Percentiles rank a stretch among this genome's conserved stretches.
Evolutionary conservation across 257 asterid genomes (phyloP).

Genomic region (Coffea canephora): DNA sequence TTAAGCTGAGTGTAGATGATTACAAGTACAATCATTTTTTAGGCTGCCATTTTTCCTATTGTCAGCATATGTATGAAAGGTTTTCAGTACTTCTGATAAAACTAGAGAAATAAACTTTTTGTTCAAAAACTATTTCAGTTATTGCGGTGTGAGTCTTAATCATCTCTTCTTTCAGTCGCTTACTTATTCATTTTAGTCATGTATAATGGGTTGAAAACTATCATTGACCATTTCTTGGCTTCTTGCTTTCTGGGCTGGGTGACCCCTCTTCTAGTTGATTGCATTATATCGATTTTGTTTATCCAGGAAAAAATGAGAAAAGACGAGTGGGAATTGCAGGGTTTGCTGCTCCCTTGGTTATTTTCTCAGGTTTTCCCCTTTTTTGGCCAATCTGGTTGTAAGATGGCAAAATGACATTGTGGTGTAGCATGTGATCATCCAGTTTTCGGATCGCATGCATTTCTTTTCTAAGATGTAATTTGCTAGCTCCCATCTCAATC

Average conservation of each 20-base stretch:
- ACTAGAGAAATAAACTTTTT: background rate
- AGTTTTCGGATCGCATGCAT: background rate
- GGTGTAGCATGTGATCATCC: background rate
- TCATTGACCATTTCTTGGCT: background rate
- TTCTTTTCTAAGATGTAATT: background rate
- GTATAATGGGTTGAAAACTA: background rate
- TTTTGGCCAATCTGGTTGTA: background rate
- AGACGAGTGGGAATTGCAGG: background rate
- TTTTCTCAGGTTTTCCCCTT: background rate
- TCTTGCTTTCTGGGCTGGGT: background rate
- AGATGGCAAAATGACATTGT: background rate
- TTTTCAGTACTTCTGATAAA: background rate
- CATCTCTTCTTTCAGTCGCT: background rate
- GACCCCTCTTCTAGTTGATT: background rate
- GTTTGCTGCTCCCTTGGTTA: too few species aligned
- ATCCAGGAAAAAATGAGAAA: background rate
- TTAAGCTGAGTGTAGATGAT: background rate
- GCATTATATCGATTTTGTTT: background rate
- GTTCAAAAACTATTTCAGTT: background rate
- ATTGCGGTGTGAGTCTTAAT: background rate
- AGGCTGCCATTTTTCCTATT: background rate
- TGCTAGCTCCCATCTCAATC: background rate
- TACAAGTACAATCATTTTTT: background rate
- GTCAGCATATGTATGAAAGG: background rate
- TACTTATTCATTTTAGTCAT: background rate